Conservation (phyloP, 352 stramenopile species). For the Pythium oligandrum region DNA sequence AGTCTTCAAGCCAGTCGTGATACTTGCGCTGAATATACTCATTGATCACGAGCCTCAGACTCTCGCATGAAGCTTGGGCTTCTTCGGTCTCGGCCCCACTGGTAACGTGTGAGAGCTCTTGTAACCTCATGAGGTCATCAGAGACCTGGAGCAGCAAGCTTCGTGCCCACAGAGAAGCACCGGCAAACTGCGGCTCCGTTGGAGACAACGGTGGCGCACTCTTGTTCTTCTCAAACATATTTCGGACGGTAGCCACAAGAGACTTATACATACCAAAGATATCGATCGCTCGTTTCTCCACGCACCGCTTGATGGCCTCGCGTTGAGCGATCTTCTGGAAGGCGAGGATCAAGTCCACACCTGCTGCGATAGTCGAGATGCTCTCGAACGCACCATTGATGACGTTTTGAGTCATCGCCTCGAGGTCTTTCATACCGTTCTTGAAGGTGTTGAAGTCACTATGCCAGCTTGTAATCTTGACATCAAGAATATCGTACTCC, state of each 20-base stretch:
- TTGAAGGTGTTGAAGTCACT: conserved; percentile 95
- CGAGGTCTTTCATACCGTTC: conserved; percentile 94
- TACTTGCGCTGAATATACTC: conserved; percentile 90
- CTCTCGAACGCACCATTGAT: conserved; percentile 94
- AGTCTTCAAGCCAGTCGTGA: conserved; percentile 87
- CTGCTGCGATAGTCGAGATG: conserved; percentile 82
- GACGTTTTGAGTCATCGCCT: conserved; percentile 95
- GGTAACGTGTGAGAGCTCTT: conserved; percentile 64
- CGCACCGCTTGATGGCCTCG: conserved; percentile 90
- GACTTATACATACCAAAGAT: conserved; percentile 89
- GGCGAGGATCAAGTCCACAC: conserved; percentile 90
- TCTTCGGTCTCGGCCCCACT: conserved; percentile 79
- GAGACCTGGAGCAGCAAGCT: conserved; percentile 78
- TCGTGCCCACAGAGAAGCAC: conserved; percentile 89
- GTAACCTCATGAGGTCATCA: conserved; percentile 67
- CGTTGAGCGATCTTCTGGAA: conserved; percentile 92
- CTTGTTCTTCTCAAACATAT: conserved; percentile 92
- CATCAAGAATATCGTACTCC: conserved; percentile 94
- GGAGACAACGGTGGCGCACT: conserved; percentile 71
- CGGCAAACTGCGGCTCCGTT: conserved; percentile 91
- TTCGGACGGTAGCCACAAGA: conserved; percentile 69
- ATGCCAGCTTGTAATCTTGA: conserved; percentile 94
- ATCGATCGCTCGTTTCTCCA: conserved; percentile 93
- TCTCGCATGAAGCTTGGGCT: conserved; percentile 67
- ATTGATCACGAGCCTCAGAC: conserved; percentile 76